These are phyloP conservation scores for Exophiala sideris DNA, from an alignment of 2,329 filamentous ascomycete genomes.

Conservation along the genomic window DNA sequence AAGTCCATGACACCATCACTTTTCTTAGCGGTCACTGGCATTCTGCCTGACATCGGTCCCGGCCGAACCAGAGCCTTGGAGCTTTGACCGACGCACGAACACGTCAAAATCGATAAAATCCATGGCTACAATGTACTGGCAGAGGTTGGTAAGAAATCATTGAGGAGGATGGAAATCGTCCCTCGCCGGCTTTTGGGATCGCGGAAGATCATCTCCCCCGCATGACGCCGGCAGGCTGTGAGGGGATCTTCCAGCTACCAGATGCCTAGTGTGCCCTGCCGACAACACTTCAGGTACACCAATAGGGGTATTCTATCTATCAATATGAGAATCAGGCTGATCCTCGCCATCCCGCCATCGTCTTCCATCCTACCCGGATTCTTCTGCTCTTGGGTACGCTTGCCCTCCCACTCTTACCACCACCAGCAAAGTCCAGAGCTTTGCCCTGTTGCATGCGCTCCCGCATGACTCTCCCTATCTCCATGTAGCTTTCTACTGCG, in stretches of 20 bases:
- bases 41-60: neutral
- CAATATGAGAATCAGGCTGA: constrained; percentile 10
- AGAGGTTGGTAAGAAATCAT: no score
- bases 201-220: no score
- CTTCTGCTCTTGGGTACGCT: constrained; percentile 48
- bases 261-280: no score
- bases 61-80: no score
- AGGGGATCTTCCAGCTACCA: no score
- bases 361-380: constrained; percentile 57
- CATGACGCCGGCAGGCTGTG: no score
- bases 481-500: constrained; percentile 72
- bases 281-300: no score
- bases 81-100: no score
- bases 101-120: no score
- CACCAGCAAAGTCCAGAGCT: constrained; percentile 26
- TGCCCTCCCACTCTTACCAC: constrained; percentile 32
- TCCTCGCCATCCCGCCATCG: constrained; percentile 39
- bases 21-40: constrained; percentile 4
- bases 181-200: no score
- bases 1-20: constrained; percentile 28
- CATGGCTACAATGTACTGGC: no score
- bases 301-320: neutral
- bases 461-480: constrained; percentile 58
- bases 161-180: no score
- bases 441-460: constrained; percentile 19